Percentiles rank a stretch among this genome's conserved stretches.
Conservation (phyloP, 495 filamentous ascomycete species). For the Lophiostoma macrostomum region DNA sequence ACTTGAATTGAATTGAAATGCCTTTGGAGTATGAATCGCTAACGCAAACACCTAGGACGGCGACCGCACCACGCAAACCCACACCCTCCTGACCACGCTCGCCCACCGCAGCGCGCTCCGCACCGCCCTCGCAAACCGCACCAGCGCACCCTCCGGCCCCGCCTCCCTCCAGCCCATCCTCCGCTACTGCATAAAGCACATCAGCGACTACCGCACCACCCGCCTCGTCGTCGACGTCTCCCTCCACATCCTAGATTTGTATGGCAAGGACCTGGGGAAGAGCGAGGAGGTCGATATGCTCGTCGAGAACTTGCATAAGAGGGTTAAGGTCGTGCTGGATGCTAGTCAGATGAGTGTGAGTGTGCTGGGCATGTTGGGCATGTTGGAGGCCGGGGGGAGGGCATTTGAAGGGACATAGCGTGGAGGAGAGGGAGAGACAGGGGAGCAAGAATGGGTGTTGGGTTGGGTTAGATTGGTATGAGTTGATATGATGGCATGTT, state of each 20-base stretch:
- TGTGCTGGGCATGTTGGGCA: constrained; percentile 80
- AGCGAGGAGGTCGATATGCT: constrained; percentile 67
- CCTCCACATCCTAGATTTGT: constrained; percentile 79
- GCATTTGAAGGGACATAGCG: not conserved
- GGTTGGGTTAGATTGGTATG: not conserved
- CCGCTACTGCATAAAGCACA: constrained; percentile 74
- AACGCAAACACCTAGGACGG: constrained; percentile 9
- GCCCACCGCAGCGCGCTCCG: constrained; percentile 83
- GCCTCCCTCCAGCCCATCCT: constrained; percentile 74
- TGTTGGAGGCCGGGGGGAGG: constrained; percentile 54
- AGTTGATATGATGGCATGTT: constrained; percentile 7
- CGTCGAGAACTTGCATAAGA: constrained; percentile 60
- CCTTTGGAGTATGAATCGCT: no score
- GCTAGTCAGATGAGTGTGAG: constrained; percentile 72
- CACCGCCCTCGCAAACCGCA: constrained; percentile 74
- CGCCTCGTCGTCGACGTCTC: constrained; percentile 73
- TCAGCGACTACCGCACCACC: constrained; percentile 75
- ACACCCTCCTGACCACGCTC: constrained; percentile 79
- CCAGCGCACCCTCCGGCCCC: no score
- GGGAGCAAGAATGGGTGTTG: not conserved
- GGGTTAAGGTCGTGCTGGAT: constrained; percentile 75
- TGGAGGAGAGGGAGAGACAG: not conserved
- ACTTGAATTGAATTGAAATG: no score
- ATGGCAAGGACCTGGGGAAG: constrained; percentile 73
- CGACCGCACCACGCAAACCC: constrained; percentile 36